phyloP scores from a whole-genome alignment of 2,329 filamentous ascomycete species.

The Pseudophaeomoniella oleicola region DNA sequence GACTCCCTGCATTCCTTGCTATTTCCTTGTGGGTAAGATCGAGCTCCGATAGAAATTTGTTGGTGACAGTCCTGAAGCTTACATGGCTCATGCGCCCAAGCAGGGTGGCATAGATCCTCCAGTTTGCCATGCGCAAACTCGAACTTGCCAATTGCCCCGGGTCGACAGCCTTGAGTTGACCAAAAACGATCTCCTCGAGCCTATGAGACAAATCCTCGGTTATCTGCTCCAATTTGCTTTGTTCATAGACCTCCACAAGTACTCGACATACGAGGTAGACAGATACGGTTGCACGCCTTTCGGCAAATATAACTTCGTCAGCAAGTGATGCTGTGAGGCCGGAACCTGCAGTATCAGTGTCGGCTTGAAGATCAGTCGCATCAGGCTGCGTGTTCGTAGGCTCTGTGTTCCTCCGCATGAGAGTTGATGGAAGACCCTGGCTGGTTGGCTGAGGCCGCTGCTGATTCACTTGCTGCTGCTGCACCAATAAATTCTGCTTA shows the following conservation, averaged over 20 bases:
- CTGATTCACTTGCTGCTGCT: conserved; percentile 2
- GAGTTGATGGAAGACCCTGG: conserved; percentile 17
- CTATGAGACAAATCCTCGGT: conserved; percentile 88
- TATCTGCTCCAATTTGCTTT: conserved; percentile 70
- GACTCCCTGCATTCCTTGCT: conserved; percentile 45
- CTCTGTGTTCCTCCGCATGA: conserved; percentile 62
- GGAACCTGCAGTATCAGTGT: conserved; percentile 14
- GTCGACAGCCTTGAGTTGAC: conserved; percentile 81
- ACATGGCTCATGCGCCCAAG: conserved; percentile 93
- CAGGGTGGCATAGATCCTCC: conserved; percentile 84
- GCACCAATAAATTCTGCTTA: conserved; percentile 19
- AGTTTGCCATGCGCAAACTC: conserved; percentile 79
- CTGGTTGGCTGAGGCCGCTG: conserved; percentile 2
- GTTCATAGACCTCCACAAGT: conserved; percentile 81
- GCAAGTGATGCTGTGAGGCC: conserved; percentile 20
- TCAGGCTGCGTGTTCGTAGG: conserved; percentile 37
- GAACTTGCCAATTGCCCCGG: conserved; percentile 58
- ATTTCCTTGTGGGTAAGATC: conserved; percentile 65
- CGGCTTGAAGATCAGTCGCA: conserved; percentile 16
- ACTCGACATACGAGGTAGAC: conserved; percentile 94
- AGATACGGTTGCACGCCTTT: conserved; percentile 82
- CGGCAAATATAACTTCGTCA: conserved; percentile 58
- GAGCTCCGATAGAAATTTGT: conserved; percentile 68
- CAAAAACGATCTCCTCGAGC: conserved; percentile 88
- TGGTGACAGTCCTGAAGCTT: conserved; percentile 72